Conservation (phyloP, 2,329 filamentous ascomycete species). For the Penicillium sp. region DNA sequence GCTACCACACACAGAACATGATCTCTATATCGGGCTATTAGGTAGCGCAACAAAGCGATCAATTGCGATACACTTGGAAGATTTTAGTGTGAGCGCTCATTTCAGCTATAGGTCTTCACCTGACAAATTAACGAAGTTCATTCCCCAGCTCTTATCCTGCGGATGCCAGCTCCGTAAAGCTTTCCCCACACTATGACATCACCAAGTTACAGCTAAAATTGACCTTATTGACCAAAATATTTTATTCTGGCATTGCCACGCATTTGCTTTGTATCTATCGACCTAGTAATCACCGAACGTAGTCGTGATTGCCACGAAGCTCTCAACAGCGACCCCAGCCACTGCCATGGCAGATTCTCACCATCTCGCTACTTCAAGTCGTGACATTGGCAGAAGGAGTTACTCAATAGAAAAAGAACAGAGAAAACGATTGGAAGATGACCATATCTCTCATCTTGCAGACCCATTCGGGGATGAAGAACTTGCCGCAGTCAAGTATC, state of each 20-base stretch:
- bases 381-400: not conserved
- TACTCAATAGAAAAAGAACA: not conserved
- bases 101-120: no score
- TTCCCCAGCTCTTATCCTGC: not conserved
- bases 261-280: no score
- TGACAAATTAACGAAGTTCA: not conserved
- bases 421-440: not conserved
- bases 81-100: not conserved
- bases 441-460: not conserved
- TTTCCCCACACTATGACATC: slow-evolving; percentile 2
- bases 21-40: not conserved
- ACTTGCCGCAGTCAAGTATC: slow-evolving; percentile 13
- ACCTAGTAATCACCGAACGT: not conserved
- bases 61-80: not conserved
- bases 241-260: not conserved
- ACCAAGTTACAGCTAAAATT: not conserved
- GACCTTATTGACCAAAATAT: no score
- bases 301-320: not conserved
- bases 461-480: slow-evolving; percentile 16
- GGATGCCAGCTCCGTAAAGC: not conserved
- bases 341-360: not conserved
- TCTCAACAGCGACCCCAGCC: not conserved
- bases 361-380: not conserved
- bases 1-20: not conserved
- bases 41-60: not conserved